Conservation (phyloP, 495 filamentous ascomycete species). For the Jackrogersella multiformis region DNA sequence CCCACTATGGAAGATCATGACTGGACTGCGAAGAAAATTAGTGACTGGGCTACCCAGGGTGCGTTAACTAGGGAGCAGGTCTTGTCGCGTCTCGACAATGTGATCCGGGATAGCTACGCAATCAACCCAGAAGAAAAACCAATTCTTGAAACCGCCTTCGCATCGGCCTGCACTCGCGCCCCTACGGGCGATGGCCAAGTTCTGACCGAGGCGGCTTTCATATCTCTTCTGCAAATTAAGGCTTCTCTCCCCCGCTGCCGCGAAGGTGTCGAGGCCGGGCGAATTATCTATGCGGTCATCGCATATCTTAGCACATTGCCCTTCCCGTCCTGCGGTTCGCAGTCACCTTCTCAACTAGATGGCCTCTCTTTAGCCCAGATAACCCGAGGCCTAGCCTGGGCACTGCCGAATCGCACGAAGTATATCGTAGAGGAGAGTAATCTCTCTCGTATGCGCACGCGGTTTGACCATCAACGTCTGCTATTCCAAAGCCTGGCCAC, state of each 20-base stretch:
- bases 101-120: neutral
- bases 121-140: conserved; percentile 3
- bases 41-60: conserved; percentile 21
- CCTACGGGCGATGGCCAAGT: conserved; percentile 2
- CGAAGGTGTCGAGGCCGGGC: conserved; percentile 11
- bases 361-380: conserved; percentile 27
- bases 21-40: conserved; percentile 1
- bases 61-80: conserved; percentile 18
- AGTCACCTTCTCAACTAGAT: neutral
- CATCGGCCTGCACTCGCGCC: neutral
- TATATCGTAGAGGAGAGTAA: conserved; percentile 32
- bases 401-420: conserved; percentile 13
- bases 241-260: conserved; percentile 4
- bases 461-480: conserved; percentile 34
- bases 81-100: conserved; percentile 23
- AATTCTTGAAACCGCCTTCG: conserved; percentile 14
- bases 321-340: conserved; percentile 1
- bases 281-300: conserved; percentile 35
- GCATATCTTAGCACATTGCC: conserved; percentile 34
- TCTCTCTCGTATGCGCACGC: conserved; percentile 31
- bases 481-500: conserved; percentile 45
- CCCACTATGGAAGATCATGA: conserved; percentile 6
- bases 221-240: conserved; percentile 28
- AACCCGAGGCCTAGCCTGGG: conserved; percentile 33
- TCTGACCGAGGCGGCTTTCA: conserved; percentile 28